Conservation (phyloP, 1,284 basidiomycete genomes). For the Microbotryomycetes sp. region DNA sequence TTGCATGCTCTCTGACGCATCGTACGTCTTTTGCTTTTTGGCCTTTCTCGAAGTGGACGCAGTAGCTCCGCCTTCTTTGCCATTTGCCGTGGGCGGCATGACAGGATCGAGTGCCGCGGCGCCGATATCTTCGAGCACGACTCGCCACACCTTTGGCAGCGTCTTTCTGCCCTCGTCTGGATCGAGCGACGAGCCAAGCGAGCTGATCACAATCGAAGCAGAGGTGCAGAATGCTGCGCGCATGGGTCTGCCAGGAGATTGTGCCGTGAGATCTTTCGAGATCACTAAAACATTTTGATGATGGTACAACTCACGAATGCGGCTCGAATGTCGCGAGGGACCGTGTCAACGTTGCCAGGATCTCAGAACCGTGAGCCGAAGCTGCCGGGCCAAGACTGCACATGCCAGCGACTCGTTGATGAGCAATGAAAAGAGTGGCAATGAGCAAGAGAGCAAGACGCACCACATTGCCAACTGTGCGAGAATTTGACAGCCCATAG, state of each 20-base stretch:
- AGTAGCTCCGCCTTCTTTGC: not conserved
- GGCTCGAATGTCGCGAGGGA: not conserved
- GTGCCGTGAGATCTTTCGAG: too few relatives aligned
- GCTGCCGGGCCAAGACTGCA: not conserved
- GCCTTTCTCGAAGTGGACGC: too few relatives aligned
- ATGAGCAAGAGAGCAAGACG: conserved; percentile 1
- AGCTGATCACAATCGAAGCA: conserved; percentile 11
- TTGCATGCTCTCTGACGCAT: conserved; percentile 25
- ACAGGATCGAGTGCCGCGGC: conserved; percentile 23
- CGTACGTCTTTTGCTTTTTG: conserved; percentile 20
- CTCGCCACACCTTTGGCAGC: conserved; percentile 25
- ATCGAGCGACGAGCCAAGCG: conserved; percentile 16
- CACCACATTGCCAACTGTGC: conserved; percentile 15
- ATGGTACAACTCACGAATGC: not conserved
- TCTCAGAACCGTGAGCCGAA: conserved; percentile 7
- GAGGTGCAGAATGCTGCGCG: conserved; percentile 14
- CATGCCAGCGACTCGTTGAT: not conserved
- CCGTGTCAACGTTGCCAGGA: conserved; percentile 6
- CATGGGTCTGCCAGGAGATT: conserved; percentile 17
- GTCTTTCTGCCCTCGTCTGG: conserved; percentile 24
- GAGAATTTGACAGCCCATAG: conserved; percentile 14
- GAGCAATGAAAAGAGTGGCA: conserved; percentile 1
- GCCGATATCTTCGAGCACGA: conserved; percentile 24
- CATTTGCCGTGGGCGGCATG: not conserved
- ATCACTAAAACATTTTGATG: too few relatives aligned